Base-by-base conservation (phyloP, 495 filamentous ascomycete species). In the Tirmania nivea region DNA sequence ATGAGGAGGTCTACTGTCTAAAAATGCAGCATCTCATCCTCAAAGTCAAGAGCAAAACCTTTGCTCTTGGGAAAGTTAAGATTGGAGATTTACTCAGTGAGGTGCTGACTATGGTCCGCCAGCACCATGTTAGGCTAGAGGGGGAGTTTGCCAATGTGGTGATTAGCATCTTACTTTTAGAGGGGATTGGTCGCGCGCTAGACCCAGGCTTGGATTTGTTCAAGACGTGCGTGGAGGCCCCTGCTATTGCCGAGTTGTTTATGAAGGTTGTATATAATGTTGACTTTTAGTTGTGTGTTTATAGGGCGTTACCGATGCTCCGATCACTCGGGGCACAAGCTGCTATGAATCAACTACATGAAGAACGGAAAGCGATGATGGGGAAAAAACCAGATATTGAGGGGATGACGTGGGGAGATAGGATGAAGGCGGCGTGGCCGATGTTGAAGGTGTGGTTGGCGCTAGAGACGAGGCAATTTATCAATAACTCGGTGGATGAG, bases 141-240 rank as follows among this genome's bases (percentile, higher is more conserved):
- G 92, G 92, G 2, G 92, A 99, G 63, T 99, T 95, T 66, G 89
- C 96, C 53, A 99, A 99, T 62, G 90, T 99, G 2, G 89, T 99
- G 16, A 83, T 99, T 52, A 89, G 83, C 35, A 94, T 95, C 50
- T 71, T 99, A 37, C 71, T 99, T 1, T 71, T 99, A 1, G 92
- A 99, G 63, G 92, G 92, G 0, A 96, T 99, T 56, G 92, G 92
- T 0, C 74, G 92, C 47, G 82, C 69, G 56, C 70, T 99, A 35
- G 78, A 99, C 64, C 90, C 90, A 0, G 70, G 86, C 36, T 67
- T 95, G 21, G 92, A 99, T 67, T 70, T 99, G 3, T 79, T 99
- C 61, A 80, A 82, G 63, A 83, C 78, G 80, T 81, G 63, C 63
- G 70, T 69, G 42, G 4, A 16, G 54, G 49, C 37, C 31, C 19